phyloP scores from a whole-genome alignment of 2,329 filamentous ascomycete species.

The Fonsecaea multimorphosa region DNA sequence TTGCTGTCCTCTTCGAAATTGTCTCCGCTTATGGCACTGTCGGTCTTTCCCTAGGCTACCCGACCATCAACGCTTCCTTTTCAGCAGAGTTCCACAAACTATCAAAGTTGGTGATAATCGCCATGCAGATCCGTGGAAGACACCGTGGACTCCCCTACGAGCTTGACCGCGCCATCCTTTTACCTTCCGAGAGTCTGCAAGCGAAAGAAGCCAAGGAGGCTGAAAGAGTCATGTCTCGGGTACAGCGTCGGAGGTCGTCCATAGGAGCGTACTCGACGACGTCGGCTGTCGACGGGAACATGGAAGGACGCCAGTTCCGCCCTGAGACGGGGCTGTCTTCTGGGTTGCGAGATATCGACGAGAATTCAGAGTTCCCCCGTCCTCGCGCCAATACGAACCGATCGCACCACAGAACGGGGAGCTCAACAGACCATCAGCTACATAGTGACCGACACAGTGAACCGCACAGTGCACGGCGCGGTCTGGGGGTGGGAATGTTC shows the following conservation, averaged over 20 bases:
- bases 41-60: conserved; percentile 84
- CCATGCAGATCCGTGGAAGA: conserved; percentile 69
- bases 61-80: conserved; percentile 76
- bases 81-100: conserved; percentile 79
- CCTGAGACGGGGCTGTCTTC: conserved; percentile 34
- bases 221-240: conserved; percentile 32
- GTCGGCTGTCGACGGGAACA: conserved; percentile 33
- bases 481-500: conserved; percentile 26
- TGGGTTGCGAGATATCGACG: conserved; percentile 18
- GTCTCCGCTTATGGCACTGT: conserved; percentile 94
- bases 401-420: conserved; percentile 19
- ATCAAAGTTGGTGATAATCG: conserved; percentile 69
- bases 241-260: conserved; percentile 34
- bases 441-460: conserved; percentile 3
- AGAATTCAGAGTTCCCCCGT: conserved; percentile 10
- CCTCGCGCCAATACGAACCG: conserved; percentile 32
- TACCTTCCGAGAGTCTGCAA: conserved; percentile 58
- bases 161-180: conserved; percentile 71
- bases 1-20: conserved; percentile 78
- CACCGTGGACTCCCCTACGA: conserved; percentile 71
- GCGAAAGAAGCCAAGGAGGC: conserved; percentile 39
- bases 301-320: conserved; percentile 33
- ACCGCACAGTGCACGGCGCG: conserved; percentile 24
- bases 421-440: conserved; percentile 18
- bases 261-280: conserved; percentile 26